Percentiles rank a stretch among this genome's conserved stretches.
phyloP scores from a whole-genome alignment of 768 basidiomycete genomes.

The Termitomyces sp. region DNA sequence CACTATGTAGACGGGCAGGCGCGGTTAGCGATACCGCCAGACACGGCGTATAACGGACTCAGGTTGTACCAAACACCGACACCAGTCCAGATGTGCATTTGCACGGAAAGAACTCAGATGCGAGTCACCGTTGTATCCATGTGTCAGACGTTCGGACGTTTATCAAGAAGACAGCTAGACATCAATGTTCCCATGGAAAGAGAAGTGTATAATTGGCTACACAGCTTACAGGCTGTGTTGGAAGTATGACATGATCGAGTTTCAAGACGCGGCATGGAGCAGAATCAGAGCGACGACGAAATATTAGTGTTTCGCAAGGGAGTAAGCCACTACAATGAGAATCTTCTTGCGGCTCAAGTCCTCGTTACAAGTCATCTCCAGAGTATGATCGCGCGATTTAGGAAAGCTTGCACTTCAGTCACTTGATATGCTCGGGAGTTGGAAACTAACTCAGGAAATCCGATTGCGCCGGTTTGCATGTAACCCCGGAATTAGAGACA shows the following conservation, averaged over 20 bases:
- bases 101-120: background rate
- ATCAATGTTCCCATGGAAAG: background rate
- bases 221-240: background rate
- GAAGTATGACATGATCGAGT: background rate
- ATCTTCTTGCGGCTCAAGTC: too few species aligned
- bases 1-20: background rate
- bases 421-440: background rate
- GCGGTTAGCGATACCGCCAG: background rate
- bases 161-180: background rate
- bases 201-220: background rate
- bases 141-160: background rate
- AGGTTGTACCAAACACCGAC: background rate
- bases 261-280: background rate
- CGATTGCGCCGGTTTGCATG: too few species aligned
- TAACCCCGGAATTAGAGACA: too few species aligned
- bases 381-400: too few species aligned
- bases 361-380: too few species aligned
- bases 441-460: background rate
- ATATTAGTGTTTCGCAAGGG: background rate
- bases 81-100: background rate
- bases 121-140: background rate
- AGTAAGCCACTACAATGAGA: background rate
- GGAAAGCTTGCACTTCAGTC: too few species aligned
- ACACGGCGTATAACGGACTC: constrained; percentile 3
- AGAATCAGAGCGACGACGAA: background rate